phyloP scores from a whole-genome alignment of 2,329 filamentous ascomycete genomes.

The Juglanconis juglandina region DNA sequence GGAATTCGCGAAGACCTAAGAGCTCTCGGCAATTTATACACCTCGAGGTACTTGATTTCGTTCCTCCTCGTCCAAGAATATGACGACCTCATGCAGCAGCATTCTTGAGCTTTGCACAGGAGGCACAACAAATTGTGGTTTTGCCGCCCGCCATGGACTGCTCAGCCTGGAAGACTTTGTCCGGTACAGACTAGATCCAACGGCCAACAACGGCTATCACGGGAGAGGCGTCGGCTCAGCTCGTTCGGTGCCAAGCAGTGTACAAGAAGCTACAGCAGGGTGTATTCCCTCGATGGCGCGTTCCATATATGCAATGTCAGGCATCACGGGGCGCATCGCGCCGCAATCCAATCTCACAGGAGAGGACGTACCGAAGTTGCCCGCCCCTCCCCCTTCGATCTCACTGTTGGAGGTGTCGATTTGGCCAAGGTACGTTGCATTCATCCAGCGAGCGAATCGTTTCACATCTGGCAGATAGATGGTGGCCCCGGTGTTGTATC shows the following conservation, averaged over 20 bases:
- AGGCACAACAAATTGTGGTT: neutral
- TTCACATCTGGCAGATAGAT: neutral
- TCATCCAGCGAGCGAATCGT: neutral
- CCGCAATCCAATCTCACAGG: neutral
- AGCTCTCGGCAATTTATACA: neutral
- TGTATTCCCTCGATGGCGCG: neutral
- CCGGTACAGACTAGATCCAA: too few relatives aligned
- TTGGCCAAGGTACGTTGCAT: neutral
- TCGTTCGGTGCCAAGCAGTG: neutral
- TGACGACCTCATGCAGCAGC: too few relatives aligned
- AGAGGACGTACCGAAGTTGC: neutral
- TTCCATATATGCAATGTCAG: slow-evolving; percentile 1
- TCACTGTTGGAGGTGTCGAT: neutral
- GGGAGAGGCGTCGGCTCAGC: neutral
- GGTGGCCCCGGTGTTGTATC: neutral
- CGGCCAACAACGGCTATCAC: neutral
- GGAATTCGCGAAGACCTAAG: neutral
- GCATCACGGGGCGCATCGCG: slow-evolving; percentile 4
- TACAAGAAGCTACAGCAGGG: neutral
- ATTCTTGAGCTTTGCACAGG: neutral
- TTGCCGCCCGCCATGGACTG: neutral
- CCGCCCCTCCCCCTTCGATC: neutral
- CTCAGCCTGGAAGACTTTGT: neutral
- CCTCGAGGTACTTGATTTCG: neutral
- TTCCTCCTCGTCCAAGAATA: too few relatives aligned